These are phyloP conservation scores for Pythium volutum DNA, from an alignment of 352 stramenopile species.

Conservation along the genomic window DNA sequence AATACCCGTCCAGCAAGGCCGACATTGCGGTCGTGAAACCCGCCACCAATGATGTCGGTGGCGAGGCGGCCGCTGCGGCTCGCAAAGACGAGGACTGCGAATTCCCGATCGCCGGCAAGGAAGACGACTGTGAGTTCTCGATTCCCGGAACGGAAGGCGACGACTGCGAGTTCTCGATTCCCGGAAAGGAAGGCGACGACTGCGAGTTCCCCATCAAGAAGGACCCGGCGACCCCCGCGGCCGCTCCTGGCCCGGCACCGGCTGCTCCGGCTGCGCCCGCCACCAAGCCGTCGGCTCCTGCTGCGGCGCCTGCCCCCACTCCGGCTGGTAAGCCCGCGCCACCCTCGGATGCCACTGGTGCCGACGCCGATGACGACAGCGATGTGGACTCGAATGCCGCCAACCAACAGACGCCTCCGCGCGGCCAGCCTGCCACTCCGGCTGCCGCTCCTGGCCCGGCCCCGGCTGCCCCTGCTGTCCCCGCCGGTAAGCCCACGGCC, in stretches of 20 bases:
- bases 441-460: constrained; percentile 6
- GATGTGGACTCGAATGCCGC: not conserved
- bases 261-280: not conserved
- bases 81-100: constrained; percentile 25
- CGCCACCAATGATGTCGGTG: constrained; percentile 10
- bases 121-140: constrained; percentile 23
- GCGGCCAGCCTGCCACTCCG: constrained; percentile 7
- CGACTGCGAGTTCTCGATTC: constrained; percentile 13
- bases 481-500: constrained; percentile 4
- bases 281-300: not conserved
- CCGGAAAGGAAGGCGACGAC: constrained; percentile 13
- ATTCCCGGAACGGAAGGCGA: constrained; percentile 12
- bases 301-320: not conserved
- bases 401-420: not conserved
- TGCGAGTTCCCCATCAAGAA: constrained; percentile 23
- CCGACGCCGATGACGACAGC: constrained; percentile 2
- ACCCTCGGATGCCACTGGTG: not conserved
- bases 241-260: not conserved
- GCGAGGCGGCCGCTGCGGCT: constrained; percentile 12
- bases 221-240: constrained; percentile 1
- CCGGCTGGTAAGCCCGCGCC: not conserved
- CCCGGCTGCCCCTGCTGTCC: not conserved
- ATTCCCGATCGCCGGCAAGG: constrained; percentile 19
- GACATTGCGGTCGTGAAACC: constrained; percentile 11
- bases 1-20: constrained; percentile 14